Conservation (phyloP, 2,329 filamentous ascomycete genomes). For the Phaeosphaeriaceae sp. region DNA sequence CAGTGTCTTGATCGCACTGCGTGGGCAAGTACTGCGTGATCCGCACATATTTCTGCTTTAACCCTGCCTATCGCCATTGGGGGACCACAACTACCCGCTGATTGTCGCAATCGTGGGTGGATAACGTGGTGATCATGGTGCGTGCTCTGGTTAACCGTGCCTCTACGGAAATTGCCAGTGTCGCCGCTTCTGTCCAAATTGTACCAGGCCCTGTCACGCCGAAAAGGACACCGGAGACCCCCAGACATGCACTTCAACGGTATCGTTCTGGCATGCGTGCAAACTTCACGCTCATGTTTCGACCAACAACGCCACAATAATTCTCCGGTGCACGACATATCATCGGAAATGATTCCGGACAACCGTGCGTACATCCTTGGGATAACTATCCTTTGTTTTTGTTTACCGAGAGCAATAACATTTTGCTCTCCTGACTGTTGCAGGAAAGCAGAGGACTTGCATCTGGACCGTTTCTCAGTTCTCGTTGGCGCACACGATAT, state of each 20-base stretch:
- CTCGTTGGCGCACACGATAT: background rate
- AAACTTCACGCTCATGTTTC: background rate
- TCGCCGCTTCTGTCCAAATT: background rate
- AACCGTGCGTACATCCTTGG: background rate
- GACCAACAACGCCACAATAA: background rate
- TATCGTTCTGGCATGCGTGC: background rate
- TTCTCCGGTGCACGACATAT: background rate
- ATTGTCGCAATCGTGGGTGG: background rate
- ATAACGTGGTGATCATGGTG: background rate
- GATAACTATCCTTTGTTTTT: background rate
- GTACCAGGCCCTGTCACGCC: background rate
- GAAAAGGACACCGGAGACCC: background rate
- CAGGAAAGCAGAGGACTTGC: background rate
- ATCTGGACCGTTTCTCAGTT: background rate
- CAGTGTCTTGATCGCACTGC: background rate
- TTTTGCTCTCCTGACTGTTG: background rate
- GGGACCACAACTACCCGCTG: background rate
- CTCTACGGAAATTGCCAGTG: background rate
- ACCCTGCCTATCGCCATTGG: background rate
- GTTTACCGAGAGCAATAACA: background rate
- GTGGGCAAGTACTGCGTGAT: background rate
- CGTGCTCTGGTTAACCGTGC: background rate
- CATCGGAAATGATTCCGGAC: background rate
- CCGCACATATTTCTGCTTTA: background rate
- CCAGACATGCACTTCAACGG: background rate